Evolutionary conservation across 2,329 filamentous ascomycete species (phyloP).

Genomic region (Hypomyces rosellus): DNA sequence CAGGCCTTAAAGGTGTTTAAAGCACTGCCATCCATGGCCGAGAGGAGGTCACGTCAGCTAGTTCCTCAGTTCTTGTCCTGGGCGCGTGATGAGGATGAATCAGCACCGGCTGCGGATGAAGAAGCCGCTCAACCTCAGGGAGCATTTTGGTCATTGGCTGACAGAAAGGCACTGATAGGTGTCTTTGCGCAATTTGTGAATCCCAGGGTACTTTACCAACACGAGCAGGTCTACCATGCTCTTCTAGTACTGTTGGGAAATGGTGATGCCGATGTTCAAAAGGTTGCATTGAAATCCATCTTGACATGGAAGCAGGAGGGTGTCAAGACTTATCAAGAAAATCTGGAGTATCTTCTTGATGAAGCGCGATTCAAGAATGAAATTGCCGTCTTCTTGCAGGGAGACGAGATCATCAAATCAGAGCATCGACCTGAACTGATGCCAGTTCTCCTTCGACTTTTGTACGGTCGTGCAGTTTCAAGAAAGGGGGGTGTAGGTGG

Average conservation of each 20-base stretch:
- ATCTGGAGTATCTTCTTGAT: conserved; percentile 79
- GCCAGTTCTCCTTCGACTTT: conserved; percentile 76
- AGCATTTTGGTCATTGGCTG: conserved; percentile 62
- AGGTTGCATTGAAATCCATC: conserved; percentile 73
- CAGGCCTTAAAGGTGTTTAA: conserved; percentile 76
- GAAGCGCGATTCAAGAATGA: conserved; percentile 91
- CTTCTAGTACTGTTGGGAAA: conserved; percentile 74
- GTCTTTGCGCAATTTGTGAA: conserved; percentile 84
- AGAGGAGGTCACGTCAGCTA: conserved; percentile 77
- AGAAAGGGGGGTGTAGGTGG: conserved; percentile 71
- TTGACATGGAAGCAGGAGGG: conserved; percentile 81
- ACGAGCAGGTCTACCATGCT: conserved; percentile 67
- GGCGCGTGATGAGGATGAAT: conserved; percentile 51
- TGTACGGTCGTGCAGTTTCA: conserved; percentile 86
- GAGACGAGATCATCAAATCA: conserved; percentile 64
- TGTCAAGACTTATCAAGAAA: conserved; percentile 74
- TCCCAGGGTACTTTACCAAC: conserved; percentile 73
- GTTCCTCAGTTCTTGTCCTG: conserved; percentile 83
- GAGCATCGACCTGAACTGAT: conserved; percentile 70
- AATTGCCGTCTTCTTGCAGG: conserved; percentile 78
- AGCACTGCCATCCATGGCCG: conserved; percentile 67
- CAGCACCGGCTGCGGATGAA: conserved; percentile 24
- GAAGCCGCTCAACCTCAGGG: conserved; percentile 28
- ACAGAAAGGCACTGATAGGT: conserved; percentile 75
- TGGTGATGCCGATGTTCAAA: conserved; percentile 86